These are phyloP conservation scores for Calonectria henricotiae DNA, from an alignment of 2,329 filamentous ascomycete species.

Conservation along the genomic window DNA sequence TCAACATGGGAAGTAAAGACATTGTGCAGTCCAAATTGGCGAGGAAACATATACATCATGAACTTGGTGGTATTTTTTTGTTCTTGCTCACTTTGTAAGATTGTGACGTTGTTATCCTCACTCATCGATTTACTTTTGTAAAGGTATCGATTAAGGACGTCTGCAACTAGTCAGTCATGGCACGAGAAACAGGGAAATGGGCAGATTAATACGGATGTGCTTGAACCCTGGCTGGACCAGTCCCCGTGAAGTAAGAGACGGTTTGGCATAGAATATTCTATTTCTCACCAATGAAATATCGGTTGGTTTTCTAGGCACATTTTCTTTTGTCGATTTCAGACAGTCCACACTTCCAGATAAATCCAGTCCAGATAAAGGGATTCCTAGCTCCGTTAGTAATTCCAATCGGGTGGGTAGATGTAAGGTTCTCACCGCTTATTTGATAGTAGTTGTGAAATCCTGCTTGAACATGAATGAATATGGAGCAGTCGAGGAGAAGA, in stretches of 20 bases:
- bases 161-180: conserved; percentile 63
- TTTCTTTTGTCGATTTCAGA: conserved; percentile 5
- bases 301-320: conserved; percentile 59
- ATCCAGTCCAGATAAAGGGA: conserved; percentile 68
- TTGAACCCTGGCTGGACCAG: conserved; percentile 82
- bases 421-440: conserved; percentile 76
- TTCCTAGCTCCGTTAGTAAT: conserved; percentile 57
- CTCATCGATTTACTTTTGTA: neutral
- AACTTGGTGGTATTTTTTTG: conserved; percentile 76
- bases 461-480: conserved; percentile 78
- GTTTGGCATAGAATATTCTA: conserved; percentile 88
- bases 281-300: conserved; percentile 85
- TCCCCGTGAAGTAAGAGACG: conserved; percentile 79
- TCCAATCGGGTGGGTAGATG: neutral
- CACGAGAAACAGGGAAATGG: no score
- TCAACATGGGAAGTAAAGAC: conserved; percentile 85
- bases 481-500: conserved; percentile 82
- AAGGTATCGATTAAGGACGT: conserved; percentile 84
- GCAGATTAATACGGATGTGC: conserved; percentile 79
- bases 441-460: conserved; percentile 81
- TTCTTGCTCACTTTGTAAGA: conserved; percentile 38
- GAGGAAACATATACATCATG: conserved; percentile 94
- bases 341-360: conserved; percentile 44
- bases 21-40: conserved; percentile 92
- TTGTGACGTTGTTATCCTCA: neutral